A percentile compares a stretch with the other conserved stretches of the same genome.
These are phyloP conservation scores for Neofusicoccum laricinum DNA, from an alignment of 2,329 filamentous ascomycete genomes.

Conservation along the genomic window DNA sequence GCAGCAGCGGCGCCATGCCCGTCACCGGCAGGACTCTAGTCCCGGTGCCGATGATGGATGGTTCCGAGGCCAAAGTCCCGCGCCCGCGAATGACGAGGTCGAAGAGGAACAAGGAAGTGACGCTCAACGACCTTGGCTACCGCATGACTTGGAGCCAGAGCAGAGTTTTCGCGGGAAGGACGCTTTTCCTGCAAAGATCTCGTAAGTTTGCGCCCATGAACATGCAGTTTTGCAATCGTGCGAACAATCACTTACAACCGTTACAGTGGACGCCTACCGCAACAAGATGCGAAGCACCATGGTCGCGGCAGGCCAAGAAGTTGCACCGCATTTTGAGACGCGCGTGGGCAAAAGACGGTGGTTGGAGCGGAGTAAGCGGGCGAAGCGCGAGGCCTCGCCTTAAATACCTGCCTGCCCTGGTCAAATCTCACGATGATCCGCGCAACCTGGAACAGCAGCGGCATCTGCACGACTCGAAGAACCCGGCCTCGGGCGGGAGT, in stretches of 20 bases:
- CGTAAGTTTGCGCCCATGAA: slow-evolving; percentile 59
- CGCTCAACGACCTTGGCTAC: slow-evolving; percentile 88
- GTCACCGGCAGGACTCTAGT: slow-evolving; percentile 47
- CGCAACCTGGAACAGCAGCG: slow-evolving; percentile 10
- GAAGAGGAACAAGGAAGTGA: slow-evolving; percentile 76
- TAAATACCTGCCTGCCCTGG: slow-evolving; percentile 17
- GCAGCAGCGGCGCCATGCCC: slow-evolving; percentile 42
- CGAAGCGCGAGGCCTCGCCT: slow-evolving; percentile 35
- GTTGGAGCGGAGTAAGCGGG: slow-evolving; percentile 46
- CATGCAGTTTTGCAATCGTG: neutral
- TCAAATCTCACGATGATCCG: slow-evolving; percentile 15
- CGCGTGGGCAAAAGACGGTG: slow-evolving; percentile 74
- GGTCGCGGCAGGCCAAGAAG: slow-evolving; percentile 73
- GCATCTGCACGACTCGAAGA: slow-evolving; percentile 12
- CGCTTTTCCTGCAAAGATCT: slow-evolving; percentile 85
- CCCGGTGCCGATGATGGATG: slow-evolving; percentile 56
- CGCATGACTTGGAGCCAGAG: slow-evolving; percentile 97
- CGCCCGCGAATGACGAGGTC: slow-evolving; percentile 71
- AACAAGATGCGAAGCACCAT: slow-evolving; percentile 86
- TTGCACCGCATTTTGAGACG: slow-evolving; percentile 85
- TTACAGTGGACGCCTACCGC: slow-evolving; percentile 83
- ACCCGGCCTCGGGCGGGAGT: slow-evolving; percentile 4
- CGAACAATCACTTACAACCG: slow-evolving; percentile 22
- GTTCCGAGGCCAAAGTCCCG: slow-evolving; percentile 68
- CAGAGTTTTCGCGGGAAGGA: slow-evolving; percentile 81